Conservation (phyloP, 2,329 filamentous ascomycete species). For the Venturia nashicola region DNA sequence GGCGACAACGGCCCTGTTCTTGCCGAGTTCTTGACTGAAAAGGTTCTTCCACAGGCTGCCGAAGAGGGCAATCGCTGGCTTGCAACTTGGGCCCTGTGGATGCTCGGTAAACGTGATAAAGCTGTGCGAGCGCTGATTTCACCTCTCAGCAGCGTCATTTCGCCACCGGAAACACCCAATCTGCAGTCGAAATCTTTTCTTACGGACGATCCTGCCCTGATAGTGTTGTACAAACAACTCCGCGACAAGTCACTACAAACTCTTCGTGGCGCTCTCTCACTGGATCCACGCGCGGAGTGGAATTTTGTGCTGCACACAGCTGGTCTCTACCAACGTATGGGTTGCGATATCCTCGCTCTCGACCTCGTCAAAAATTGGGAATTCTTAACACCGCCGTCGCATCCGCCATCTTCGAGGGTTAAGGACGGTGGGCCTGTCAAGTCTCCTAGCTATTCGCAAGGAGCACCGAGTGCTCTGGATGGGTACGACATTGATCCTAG, state of each 20-base stretch:
- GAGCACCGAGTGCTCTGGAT: constrained; percentile 8
- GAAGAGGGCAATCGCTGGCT: constrained; percentile 84
- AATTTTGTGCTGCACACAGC: constrained; percentile 81
- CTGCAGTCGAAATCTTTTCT: constrained; percentile 68
- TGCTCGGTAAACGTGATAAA: constrained; percentile 69
- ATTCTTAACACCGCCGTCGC: constrained; percentile 44
- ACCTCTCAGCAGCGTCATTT: constrained; percentile 62
- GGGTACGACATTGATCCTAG: constrained; percentile 44
- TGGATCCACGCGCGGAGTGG: constrained; percentile 72
- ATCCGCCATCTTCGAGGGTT: constrained; percentile 11
- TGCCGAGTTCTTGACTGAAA: constrained; percentile 62
- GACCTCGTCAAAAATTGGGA: constrained; percentile 67
- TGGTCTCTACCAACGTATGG: constrained; percentile 77
- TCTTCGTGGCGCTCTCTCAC: constrained; percentile 69
- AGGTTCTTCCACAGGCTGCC: constrained; percentile 64
- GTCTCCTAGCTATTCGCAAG: neutral
- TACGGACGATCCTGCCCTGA: constrained; percentile 79
- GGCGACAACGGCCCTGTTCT: constrained; percentile 70
- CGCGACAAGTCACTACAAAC: constrained; percentile 73
- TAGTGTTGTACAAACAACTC: constrained; percentile 78
- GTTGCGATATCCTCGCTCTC: constrained; percentile 79
- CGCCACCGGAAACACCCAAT: constrained; percentile 55
- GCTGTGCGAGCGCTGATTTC: constrained; percentile 74
- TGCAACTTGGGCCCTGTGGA: constrained; percentile 91
- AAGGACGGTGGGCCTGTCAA: neutral